Base-by-base conservation (phyloP, 1,284 basidiomycete species). In the Fomitopsis betulina region DNA sequence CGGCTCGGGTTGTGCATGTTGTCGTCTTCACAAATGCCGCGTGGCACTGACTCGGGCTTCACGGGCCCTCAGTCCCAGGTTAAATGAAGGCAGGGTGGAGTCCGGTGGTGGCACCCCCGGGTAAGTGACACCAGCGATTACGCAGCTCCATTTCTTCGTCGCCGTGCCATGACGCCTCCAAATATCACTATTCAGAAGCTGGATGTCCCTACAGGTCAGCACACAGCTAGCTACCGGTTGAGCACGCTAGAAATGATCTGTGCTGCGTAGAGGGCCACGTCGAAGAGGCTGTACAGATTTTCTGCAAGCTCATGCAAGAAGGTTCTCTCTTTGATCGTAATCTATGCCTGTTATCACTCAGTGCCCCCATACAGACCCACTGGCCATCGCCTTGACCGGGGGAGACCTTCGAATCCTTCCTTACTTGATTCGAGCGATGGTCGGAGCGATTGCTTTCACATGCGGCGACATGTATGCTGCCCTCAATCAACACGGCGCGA, bases 391-490 rank as follows among this genome's bases (percentile, higher is more conserved):
- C 32, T 19, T 55, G 19, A 35, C 55, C 10, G 53, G 35, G 12
- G 35, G 54, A 25, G 35, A 56, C 19, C 19, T 37, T 10, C 25
- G 21, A 12, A 43, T 56, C 17, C 33, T 56, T 4, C 54, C 45
- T 13, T 33, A 47, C 32, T 30, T 49, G 30, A 45, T 32, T 27
- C 19, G 45, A n/a, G 54, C 45, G 17, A 50, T 56, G 54, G 43
- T 56, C 32, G 43, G 45, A 12, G 42, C 43, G 23, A 37, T 45
- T 15, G 55, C 52, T 23, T 55, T 50, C 55, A 43, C 21, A 17
- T 39, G 47, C 27, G 60, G 59, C 17, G 61, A 62, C 32, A 54
- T 60, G 47, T 62, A 58, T 57, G 56, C 57, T 27, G 61, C 61
- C 3, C 38, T 33, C 19, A 54, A 62, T 35, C 56, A 56, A 47